Conservation (phyloP, 2,329 filamentous ascomycete genomes). For the Stagonosporopsis chrysanthemi region DNA sequence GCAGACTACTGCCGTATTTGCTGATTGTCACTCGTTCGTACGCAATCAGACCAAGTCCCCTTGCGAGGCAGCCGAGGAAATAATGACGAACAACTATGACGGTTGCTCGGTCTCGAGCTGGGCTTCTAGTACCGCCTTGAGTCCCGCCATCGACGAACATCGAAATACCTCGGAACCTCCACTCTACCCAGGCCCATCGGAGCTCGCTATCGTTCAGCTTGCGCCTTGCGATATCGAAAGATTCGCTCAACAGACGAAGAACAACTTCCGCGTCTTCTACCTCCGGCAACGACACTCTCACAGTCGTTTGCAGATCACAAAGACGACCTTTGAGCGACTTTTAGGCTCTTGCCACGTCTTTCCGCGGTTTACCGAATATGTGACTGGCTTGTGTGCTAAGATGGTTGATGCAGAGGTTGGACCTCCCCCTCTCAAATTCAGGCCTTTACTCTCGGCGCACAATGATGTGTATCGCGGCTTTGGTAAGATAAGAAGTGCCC, state of each 20-base stretch:
- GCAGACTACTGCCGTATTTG: not conserved
- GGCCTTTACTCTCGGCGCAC: not conserved
- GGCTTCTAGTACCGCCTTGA: slow-evolving; percentile 2
- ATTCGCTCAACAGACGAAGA: slow-evolving; percentile 17
- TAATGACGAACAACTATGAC: not conserved
- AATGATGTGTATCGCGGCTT: not conserved
- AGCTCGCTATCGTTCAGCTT: not conserved
- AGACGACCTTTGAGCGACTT: slow-evolving; percentile 5
- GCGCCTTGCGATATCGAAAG: not conserved
- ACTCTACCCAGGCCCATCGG: not conserved
- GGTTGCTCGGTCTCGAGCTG: not conserved
- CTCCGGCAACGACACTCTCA: slow-evolving; percentile 27
- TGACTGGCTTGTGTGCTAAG: slow-evolving; percentile 25
- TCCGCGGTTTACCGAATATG: slow-evolving; percentile 29
- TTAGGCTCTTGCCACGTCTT: slow-evolving; percentile 26
- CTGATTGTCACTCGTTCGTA: not conserved
- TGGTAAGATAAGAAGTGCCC: not conserved
- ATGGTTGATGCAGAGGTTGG: slow-evolving; percentile 25
- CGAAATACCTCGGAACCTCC: not conserved
- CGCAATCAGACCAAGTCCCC: not conserved
- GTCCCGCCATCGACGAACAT: not conserved
- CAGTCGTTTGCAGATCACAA: slow-evolving; percentile 29
- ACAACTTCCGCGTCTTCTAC: slow-evolving; percentile 31
- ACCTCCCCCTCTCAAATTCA: slow-evolving; percentile 26
- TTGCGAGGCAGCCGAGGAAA: not conserved